phyloP scores from a whole-genome alignment of 352 stramenopile species.

The Phytopythium helicoides region DNA sequence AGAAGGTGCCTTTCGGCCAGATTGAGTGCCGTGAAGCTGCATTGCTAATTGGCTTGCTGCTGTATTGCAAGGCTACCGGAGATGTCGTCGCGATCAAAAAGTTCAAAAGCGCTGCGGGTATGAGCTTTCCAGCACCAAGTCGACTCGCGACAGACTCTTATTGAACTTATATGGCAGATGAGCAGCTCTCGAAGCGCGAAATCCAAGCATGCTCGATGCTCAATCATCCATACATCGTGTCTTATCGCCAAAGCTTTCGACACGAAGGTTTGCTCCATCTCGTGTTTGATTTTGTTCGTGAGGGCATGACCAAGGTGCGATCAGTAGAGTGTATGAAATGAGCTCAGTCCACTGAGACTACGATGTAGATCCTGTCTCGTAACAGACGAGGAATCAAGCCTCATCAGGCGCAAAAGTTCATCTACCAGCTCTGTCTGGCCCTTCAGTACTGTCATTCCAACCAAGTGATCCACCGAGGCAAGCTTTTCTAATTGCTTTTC shows the following conservation, averaged over 20 bases:
- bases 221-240: constrained; percentile 78
- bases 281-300: constrained; percentile 76
- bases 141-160: too few relatives aligned
- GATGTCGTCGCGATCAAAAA: constrained; percentile 82
- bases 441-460: constrained; percentile 77
- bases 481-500: background rate
- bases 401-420: constrained; percentile 40
- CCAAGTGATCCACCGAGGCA: constrained; percentile 80
- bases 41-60: too few relatives aligned
- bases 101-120: constrained; percentile 69
- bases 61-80: constrained; percentile 35
- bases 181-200: constrained; percentile 75
- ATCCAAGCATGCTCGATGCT: constrained; percentile 84
- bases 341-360: background rate
- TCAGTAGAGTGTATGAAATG: too few relatives aligned
- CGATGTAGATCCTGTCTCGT: constrained; percentile 41
- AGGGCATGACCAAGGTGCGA: constrained; percentile 66
- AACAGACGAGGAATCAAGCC: constrained; percentile 65
- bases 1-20: constrained; percentile 45
- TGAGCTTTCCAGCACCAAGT: background rate
- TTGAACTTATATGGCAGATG: constrained; percentile 36
- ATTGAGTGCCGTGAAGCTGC: background rate
- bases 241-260: constrained; percentile 77
- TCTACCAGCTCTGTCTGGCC: constrained; percentile 73
- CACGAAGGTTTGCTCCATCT: constrained; percentile 73